Evolutionary conservation across 345 rosid species (phyloP).

Genomic region (Balakata baccata): DNA sequence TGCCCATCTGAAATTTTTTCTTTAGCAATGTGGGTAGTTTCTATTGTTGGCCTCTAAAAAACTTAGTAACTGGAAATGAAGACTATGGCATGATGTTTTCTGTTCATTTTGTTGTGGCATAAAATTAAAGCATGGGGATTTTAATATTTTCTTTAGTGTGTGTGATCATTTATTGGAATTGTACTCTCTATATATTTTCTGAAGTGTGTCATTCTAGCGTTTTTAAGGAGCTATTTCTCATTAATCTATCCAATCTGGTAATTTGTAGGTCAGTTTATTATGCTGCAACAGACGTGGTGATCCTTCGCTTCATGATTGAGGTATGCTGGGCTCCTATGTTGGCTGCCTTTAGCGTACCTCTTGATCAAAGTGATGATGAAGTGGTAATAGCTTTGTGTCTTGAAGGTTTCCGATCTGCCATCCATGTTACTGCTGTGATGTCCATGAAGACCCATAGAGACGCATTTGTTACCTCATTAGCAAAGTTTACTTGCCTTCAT

Average conservation of each 20-base stretch:
- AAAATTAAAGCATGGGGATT: background rate
- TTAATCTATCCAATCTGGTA: slow-evolving; percentile 30
- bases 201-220: too few species aligned
- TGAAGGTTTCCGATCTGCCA: slow-evolving; percentile 87
- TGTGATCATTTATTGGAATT: too few species aligned
- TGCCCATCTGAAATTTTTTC: slow-evolving; percentile 9
- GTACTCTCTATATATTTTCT: too few species aligned
- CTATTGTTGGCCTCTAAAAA: background rate
- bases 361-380: slow-evolving; percentile 95
- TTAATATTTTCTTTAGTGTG: too few species aligned
- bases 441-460: slow-evolving; percentile 99
- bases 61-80: background rate
- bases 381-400: slow-evolving; percentile 77
- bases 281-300: slow-evolving; percentile 93
- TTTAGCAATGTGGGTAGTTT: slow-evolving; percentile 15
- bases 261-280: slow-evolving; percentile 93
- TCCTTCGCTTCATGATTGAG: slow-evolving; percentile 96
- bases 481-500: slow-evolving; percentile 96
- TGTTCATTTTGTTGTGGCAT: background rate
- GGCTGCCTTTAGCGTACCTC: slow-evolving; percentile 99
- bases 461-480: slow-evolving; percentile 97
- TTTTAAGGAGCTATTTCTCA: slow-evolving; percentile 1
- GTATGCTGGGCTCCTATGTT: slow-evolving; percentile 99
- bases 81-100: background rate
- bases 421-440: slow-evolving; percentile 97